Conservation (phyloP, 2,329 filamentous ascomycete genomes). For the Claviceps sp. region DNA sequence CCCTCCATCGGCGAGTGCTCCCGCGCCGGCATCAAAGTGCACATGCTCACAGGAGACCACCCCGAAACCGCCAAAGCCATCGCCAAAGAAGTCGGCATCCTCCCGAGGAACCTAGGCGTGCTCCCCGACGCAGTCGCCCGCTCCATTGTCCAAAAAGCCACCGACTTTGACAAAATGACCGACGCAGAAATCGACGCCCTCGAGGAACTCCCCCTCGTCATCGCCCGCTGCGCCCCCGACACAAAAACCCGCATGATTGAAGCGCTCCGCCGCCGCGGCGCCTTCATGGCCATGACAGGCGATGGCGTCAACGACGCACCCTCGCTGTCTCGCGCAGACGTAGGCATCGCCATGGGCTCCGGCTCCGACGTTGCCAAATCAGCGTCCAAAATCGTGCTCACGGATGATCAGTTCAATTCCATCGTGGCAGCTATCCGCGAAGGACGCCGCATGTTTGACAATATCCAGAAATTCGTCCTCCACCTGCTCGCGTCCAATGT, state of each 20-base stretch:
- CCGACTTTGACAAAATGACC: constrained; percentile 64
- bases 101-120: constrained; percentile 47
- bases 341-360: constrained; percentile 84
- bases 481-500: constrained; percentile 72
- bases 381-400: constrained; percentile 68
- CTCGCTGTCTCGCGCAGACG: constrained; percentile 66
- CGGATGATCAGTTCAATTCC: constrained; percentile 78
- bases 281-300: constrained; percentile 77
- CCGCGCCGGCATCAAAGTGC: constrained; percentile 61
- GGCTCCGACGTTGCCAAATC: constrained; percentile 79
- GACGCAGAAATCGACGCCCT: constrained; percentile 65
- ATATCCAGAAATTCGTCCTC: constrained; percentile 78
- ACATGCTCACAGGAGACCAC: constrained; percentile 79
- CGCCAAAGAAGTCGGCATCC: constrained; percentile 65
- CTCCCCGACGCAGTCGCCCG: constrained; percentile 50
- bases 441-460: constrained; percentile 75
- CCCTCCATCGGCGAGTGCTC: constrained; percentile 57
- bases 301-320: constrained; percentile 83
- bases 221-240: constrained; percentile 71
- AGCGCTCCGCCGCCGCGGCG: constrained; percentile 62
- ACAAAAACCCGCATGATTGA: constrained; percentile 90
- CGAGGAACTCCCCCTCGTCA: constrained; percentile 63
- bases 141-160: constrained; percentile 60
- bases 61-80: constrained; percentile 68
- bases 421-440: constrained; percentile 76